phyloP scores from a whole-genome alignment of 495 filamentous ascomycete genomes.

The Trichoderma virens region DNA sequence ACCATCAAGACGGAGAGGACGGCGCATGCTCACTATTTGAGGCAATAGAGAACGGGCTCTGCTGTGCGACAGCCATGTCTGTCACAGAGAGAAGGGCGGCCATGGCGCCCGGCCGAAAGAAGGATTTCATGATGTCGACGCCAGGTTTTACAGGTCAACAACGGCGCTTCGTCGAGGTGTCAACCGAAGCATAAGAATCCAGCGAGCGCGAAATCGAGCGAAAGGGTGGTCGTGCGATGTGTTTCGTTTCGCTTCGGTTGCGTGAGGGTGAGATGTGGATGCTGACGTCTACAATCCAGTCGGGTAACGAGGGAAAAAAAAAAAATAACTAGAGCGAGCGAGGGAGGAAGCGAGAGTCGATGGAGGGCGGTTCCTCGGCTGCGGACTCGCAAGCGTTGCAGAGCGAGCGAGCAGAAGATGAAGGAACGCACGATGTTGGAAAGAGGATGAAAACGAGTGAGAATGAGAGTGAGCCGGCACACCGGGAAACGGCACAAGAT shows the following conservation, averaged over 20 bases:
- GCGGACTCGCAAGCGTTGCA: background rate
- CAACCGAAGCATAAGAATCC: no score
- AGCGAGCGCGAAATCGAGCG: no score
- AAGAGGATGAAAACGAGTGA: background rate
- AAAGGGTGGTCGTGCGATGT: background rate
- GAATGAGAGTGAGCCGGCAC: background rate
- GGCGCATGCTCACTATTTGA: background rate
- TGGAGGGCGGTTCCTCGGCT: background rate
- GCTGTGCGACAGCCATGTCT: background rate
- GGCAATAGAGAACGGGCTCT: background rate
- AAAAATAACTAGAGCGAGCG: background rate
- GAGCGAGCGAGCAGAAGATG: background rate
- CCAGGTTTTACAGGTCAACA: background rate
- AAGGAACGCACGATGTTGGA: background rate
- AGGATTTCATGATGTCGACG: background rate
- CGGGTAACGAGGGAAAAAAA: background rate
- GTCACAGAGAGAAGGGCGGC: background rate
- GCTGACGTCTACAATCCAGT: no score
- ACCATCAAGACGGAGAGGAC: background rate
- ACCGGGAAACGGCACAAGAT: background rate
- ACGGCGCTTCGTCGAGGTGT: background rate
- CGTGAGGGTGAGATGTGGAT: no score
- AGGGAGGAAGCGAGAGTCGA: conserved; percentile 3
- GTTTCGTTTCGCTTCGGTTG: background rate
- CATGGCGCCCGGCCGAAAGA: background rate